A percentile compares a stretch with the other conserved stretches of the same genome.
Conservation (phyloP, 257 asterid species). For the Oldenlandia corymbosa region DNA sequence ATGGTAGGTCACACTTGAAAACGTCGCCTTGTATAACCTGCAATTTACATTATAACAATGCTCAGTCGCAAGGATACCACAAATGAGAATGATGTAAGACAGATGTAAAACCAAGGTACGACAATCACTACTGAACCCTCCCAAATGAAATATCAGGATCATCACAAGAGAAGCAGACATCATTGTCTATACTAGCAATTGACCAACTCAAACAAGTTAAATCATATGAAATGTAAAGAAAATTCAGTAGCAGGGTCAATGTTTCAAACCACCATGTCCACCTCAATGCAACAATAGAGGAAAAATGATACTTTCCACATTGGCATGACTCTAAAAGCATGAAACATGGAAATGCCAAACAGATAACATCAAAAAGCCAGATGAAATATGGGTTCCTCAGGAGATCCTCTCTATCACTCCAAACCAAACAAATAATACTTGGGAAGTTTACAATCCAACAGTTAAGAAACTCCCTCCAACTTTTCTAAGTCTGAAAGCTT, state of each 20-base stretch:
- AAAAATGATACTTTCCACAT: background rate
- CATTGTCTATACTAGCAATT: too few relatives aligned
- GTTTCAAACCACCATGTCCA: background rate
- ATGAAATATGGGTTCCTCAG: background rate
- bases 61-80: background rate
- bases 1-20: constrained; percentile 84
- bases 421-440: too few relatives aligned
- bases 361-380: background rate
- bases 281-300: background rate
- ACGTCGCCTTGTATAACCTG: constrained; percentile 95
- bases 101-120: background rate
- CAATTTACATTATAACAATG: constrained; percentile 3
- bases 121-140: background rate
- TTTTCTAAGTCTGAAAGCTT: too few relatives aligned
- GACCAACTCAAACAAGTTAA: too few relatives aligned
- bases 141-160: too few relatives aligned
- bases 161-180: too few relatives aligned
- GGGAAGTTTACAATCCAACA: background rate
- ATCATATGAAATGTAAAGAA: too few relatives aligned
- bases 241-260: background rate
- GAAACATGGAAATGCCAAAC: background rate
- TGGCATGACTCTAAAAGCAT: background rate
- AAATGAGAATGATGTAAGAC: background rate
- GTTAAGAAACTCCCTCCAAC: background rate
- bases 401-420: background rate